Base-by-base conservation (phyloP, 495 filamentous ascomycete genomes). In the Melanomma pulvis-pyrius region DNA sequence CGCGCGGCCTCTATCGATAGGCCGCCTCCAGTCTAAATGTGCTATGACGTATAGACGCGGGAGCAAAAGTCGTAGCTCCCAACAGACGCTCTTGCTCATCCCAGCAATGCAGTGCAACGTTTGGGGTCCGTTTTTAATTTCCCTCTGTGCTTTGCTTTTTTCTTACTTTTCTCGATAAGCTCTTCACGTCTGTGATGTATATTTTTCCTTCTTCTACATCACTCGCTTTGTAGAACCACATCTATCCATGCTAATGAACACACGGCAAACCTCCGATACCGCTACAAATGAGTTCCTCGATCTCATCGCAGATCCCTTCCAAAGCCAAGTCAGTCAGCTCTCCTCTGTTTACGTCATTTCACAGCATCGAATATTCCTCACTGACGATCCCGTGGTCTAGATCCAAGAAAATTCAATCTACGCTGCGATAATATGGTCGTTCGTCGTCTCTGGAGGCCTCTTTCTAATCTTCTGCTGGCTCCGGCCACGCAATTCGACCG, bases 241-340 rank as follows among this genome's bases (percentile, higher is more conserved):
- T 22, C 26, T 21, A 21, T 50, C 8, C 6, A 4, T 22, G 36
- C 30, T n/a, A 15, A 2, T 44, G 17, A 15, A 44, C 3, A 44
- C 17, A 44, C 39, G 13, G 39, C 8, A 44, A 44, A 2, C 17
- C 9, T 15, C 39, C 39, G 17, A 44, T 12, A 34, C 5, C 12
- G 30, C 30, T 6, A 71, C 69, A 6, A 59, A 65, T 55, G 4
- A 59, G 12, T 69, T 72, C 53, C 61, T 72, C 24, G 22, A 62
- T 26, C 41, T 72, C 1, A 61, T 72, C 15, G 53, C 66, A 15
- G 67, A 69, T 57, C 61, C 69, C n/a, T 69, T 72, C 46, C 44
- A 58, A 19, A 62, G 11, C n/a, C 39, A 69, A 30, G 68, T 67
- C 48, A 46, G 52, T 9, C n/a, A n/a, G n/a, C n/a, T n/a, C n/a